These are phyloP conservation scores for Aspergillus aculeatinus DNA, from an alignment of 2,329 filamentous ascomycete species.

Conservation along the genomic window DNA sequence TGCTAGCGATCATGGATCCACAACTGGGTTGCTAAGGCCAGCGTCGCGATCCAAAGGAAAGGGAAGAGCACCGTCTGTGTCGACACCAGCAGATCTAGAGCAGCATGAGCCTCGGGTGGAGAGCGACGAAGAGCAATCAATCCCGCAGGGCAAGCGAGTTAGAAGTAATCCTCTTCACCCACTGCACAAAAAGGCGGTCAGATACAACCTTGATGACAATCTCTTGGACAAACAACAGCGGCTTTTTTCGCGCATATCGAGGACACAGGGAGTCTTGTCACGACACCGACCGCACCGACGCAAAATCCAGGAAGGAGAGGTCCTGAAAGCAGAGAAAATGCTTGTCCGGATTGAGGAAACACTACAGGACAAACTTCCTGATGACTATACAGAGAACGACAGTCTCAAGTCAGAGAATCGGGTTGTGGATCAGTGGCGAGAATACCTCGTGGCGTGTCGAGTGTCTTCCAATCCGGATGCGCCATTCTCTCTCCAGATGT, in stretches of 20 bases:
- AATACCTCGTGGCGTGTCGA: constrained; percentile 63
- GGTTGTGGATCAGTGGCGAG: constrained; percentile 63
- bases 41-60: constrained; percentile 22
- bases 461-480: constrained; percentile 55
- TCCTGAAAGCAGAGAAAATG: constrained; percentile 69
- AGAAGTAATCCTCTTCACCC: constrained; percentile 22
- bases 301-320: constrained; percentile 56
- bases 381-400: constrained; percentile 64
- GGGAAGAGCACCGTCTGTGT: constrained; percentile 16
- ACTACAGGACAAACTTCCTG: constrained; percentile 51
- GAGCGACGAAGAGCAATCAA: constrained; percentile 18
- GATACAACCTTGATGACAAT: constrained; percentile 48
- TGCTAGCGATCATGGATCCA: constrained; percentile 35
- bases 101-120: constrained; percentile 36
- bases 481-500: constrained; percentile 59
- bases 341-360: constrained; percentile 61
- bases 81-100: constrained; percentile 26
- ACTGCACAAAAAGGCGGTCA: constrained; percentile 38
- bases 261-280: constrained; percentile 37
- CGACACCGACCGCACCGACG: constrained; percentile 35
- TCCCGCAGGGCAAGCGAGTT: constrained; percentile 8
- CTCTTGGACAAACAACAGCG: constrained; percentile 41
- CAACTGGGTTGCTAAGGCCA: constrained; percentile 32
- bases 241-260: constrained; percentile 39
- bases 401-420: constrained; percentile 60